These are phyloP conservation scores for Linderina pennispora DNA, from an alignment of 192 early-diverging fungal species.

Conservation along the genomic window DNA sequence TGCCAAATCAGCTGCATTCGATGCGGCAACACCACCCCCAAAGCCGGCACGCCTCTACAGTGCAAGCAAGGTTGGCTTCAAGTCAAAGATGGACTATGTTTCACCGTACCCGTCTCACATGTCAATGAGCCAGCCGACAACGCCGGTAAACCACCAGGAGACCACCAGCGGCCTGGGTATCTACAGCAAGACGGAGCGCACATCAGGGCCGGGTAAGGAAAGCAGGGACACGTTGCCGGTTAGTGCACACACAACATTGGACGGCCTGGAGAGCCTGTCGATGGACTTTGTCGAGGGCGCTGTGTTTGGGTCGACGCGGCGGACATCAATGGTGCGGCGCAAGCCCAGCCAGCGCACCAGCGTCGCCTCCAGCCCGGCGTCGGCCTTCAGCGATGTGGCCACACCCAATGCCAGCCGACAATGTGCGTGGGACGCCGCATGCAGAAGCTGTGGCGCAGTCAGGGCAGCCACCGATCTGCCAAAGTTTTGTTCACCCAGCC, in stretches of 20 bases:
- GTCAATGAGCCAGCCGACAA: no score
- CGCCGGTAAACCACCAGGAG: no score
- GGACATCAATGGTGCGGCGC: slow-evolving; percentile 32
- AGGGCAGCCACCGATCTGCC: no score
- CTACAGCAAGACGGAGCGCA: background rate
- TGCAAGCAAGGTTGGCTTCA: background rate
- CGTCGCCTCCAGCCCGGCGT: slow-evolving; percentile 3
- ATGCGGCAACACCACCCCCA: no score
- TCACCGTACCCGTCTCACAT: background rate
- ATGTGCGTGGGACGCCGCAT: slow-evolving; percentile 7
- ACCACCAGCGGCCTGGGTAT: no score
- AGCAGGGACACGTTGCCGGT: no score
- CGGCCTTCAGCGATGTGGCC: slow-evolving; percentile 1
- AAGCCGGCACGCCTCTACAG: background rate
- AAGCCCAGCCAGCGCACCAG: slow-evolving; percentile 26
- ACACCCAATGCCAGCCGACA: background rate
- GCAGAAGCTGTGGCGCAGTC: no score
- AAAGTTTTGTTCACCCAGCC: no score
- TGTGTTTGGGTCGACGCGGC: slow-evolving; percentile 40
- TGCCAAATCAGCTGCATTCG: slow-evolving; percentile 41
- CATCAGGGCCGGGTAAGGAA: no score
- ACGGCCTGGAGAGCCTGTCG: slow-evolving; percentile 42
- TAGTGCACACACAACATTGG: slow-evolving; percentile 31
- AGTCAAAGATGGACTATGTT: background rate
- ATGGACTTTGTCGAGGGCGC: slow-evolving; percentile 45